Conservation (phyloP, 2,329 filamentous ascomycete genomes). For the Clonostachys chloroleuca region DNA sequence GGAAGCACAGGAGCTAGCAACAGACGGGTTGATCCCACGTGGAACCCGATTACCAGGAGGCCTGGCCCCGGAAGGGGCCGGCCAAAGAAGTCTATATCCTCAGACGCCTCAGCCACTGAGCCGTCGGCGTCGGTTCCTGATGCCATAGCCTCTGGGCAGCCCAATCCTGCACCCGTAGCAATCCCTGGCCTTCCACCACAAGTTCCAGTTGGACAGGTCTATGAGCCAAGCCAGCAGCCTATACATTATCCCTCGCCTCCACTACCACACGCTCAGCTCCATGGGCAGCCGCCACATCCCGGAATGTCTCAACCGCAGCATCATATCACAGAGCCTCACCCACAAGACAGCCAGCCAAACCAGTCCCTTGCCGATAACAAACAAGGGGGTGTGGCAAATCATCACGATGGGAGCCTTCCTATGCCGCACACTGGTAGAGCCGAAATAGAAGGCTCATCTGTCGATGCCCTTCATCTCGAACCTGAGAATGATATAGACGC, state of each 20-base stretch:
- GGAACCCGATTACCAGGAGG: constrained; percentile 56
- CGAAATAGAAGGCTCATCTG: too few relatives aligned
- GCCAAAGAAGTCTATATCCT: constrained; percentile 32
- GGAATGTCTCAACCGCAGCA: background rate
- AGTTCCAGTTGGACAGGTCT: too few relatives aligned
- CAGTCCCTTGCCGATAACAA: too few relatives aligned
- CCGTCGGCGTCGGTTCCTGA: background rate
- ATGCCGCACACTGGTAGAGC: too few relatives aligned
- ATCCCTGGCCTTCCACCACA: background rate
- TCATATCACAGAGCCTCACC: background rate
- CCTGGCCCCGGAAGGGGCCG: constrained; percentile 54
- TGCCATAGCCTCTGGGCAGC: background rate
- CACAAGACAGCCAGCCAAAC: too few relatives aligned
- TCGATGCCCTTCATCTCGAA: background rate
- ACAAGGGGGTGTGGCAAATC: too few relatives aligned
- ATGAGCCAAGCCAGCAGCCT: too few relatives aligned
- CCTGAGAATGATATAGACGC: constrained; percentile 1
- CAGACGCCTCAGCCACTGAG: background rate
- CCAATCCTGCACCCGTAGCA: background rate
- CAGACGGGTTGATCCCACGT: constrained; percentile 41
- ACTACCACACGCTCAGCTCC: too few relatives aligned
- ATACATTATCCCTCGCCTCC: too few relatives aligned
- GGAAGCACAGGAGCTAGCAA: constrained; percentile 23
- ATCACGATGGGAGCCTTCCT: too few relatives aligned
- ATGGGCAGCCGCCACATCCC: background rate